Evolutionary conservation across 1,284 basidiomycete genomes (phyloP), one percentile per base, ranked within the genome.

Genomic region (Austroboletus novae-zelandiae): DNA sequence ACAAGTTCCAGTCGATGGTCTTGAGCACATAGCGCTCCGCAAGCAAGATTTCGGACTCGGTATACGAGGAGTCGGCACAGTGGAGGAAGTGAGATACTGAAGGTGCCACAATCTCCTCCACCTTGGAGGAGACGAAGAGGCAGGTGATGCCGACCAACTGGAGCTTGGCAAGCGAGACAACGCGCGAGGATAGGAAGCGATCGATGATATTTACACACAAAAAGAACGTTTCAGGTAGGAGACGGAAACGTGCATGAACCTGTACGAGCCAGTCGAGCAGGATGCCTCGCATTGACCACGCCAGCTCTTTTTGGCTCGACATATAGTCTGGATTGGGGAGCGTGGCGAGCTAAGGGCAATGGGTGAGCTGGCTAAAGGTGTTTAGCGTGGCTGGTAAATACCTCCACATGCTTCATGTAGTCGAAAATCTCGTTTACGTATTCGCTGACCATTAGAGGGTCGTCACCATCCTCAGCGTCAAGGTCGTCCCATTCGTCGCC

Each of bases 231-330:
- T 99, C 96, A 9, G 95, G 94, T 9, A 97, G 79, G 17, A 99
- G 81, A 52, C 88, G 88, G 78, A 98, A 98, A 61, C 94, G 92
- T 58, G 85, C 80, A 70, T 99, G 96, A 20, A 98, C 89, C 73
- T 98, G 94, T 58, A 99, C 88, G 53, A 99, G 80, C 97, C 96
- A 98, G 76, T 99, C 96, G 55, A 90, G 89, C 31, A 99, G 82
- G 57, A 98, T 91, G 15, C 90, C 90, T 20, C 94, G 91, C 91
- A 96, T 95, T 51, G 85, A 85, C 94, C 94, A 97, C 4, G 88
- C 86, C 31, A 98, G 80, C 61, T 95, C 91, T 61, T 86, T 89
- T 71, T 98, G 94, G 59, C 78, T 84, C 36, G 88, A 80, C 91
- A 97, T 97, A 71, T 97, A 97, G 59, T 88, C 81, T 0, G 91